Base-by-base conservation (phyloP, 441 rosid genomes). In the Eutrema salsugineum region DNA sequence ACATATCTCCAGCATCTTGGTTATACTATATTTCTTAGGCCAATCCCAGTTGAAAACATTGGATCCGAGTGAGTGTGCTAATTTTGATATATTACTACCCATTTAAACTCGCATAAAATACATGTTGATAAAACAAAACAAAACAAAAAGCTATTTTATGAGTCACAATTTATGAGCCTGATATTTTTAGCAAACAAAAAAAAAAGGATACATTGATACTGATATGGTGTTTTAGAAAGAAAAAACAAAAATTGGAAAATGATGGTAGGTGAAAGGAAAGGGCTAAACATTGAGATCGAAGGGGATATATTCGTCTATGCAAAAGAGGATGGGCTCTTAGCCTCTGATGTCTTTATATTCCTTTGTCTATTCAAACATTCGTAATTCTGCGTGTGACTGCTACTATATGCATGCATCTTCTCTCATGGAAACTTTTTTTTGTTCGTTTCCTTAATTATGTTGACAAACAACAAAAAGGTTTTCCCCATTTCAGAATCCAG, bases 321-420 rank as follows among this genome's bases (percentile, higher is more conserved):
- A 7, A 35, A 65, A 56, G 19, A 48, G 57, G 53, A 73, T 57
- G 77, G 77, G 53, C 19, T 47, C 59, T 36, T 28, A 4, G 77
- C 46, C 19, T 47, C 59, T 36, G 17, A 4, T 65, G 59, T 57
- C 49, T 72, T 27, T 28, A 19, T 48, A 39, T 66, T 30, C 38
- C 19, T 39, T 66, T 73, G 61, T 66, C 61, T 57, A 2, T 58
- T 39, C 55, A 73, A 58, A 28, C 67, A 40, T 38, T 48, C 71
- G 67, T 66, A 49, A 19, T 0, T 48, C 8, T 57, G 66, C 35
- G 27, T 39, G 3, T 65, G 54, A 73, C 61, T 8, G 49, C 5
- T 33, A 66, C 16, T 30, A 73, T 30, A 73, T 73, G 72, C 77
- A 73, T 66, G 77, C 67, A 73, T 66, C 77, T 73, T 73, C 54